phyloP scores from a whole-genome alignment of 805 yeast species.

The Metschnikowia peoriensis region DNA sequence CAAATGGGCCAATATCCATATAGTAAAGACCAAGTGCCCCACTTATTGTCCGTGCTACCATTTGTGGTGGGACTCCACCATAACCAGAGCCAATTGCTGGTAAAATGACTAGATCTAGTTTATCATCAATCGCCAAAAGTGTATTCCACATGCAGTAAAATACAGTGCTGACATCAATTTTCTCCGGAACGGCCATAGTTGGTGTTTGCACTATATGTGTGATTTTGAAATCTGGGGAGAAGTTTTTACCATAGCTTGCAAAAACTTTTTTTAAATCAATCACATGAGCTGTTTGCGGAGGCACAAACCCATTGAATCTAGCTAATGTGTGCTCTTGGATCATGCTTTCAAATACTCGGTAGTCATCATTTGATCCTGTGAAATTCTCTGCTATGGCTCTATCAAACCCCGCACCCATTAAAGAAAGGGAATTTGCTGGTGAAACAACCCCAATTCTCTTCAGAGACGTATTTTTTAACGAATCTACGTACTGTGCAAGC shows the following conservation, averaged over 20 bases:
- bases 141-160: slow-evolving; percentile 26
- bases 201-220: slow-evolving; percentile 16
- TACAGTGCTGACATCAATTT: slow-evolving; percentile 9
- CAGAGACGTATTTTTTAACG: not conserved
- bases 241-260: slow-evolving; percentile 1
- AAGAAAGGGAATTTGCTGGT: slow-evolving; percentile 26
- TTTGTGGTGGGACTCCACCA: slow-evolving; percentile 19
- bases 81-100: slow-evolving; percentile 31
- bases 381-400: slow-evolving; percentile 18
- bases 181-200: slow-evolving; percentile 28
- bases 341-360: slow-evolving; percentile 13
- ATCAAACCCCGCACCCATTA: slow-evolving; percentile 32
- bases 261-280: slow-evolving; percentile 14
- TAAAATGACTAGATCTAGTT: slow-evolving; percentile 17
- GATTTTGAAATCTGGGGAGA: slow-evolving; percentile 1
- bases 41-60: slow-evolving; percentile 21
- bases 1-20: slow-evolving; percentile 12
- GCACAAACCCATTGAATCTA: slow-evolving; percentile 20
- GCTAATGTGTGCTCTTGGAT: slow-evolving; percentile 19
- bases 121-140: slow-evolving; percentile 7
- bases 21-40: slow-evolving; percentile 21
- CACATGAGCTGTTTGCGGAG: slow-evolving; percentile 15
- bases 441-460: slow-evolving; percentile 18
- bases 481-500: not conserved
- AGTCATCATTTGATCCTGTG: slow-evolving; percentile 7